Conservation (phyloP, 2,329 filamentous ascomycete species). For the Sarocladium oryzae region DNA sequence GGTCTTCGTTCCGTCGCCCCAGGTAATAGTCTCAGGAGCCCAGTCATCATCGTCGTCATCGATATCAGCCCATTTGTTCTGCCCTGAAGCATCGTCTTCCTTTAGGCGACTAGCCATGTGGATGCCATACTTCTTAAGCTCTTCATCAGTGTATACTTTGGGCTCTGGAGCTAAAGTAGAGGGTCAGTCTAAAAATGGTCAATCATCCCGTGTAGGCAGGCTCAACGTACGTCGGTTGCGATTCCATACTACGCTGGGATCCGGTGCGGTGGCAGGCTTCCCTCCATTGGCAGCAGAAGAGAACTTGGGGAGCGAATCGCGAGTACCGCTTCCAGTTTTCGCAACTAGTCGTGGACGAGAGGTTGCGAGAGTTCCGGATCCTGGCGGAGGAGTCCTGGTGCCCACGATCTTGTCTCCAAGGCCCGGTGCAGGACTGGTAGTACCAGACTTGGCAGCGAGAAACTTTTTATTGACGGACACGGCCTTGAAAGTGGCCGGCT, state of each 20-base stretch:
- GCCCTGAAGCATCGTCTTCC: constrained; percentile 65
- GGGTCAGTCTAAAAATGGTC: not conserved
- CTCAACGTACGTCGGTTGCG: constrained; percentile 68
- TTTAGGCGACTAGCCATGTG: constrained; percentile 75
- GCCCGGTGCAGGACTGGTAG: constrained; percentile 39
- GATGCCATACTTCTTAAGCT: constrained; percentile 80
- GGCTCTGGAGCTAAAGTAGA: constrained; percentile 55
- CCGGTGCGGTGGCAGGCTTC: constrained; percentile 56
- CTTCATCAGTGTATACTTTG: constrained; percentile 80
- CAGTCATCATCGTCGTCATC: constrained; percentile 86
- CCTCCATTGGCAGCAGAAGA: constrained; percentile 45
- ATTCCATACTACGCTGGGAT: constrained; percentile 77
- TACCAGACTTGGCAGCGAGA: constrained; percentile 60
- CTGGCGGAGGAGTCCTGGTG: constrained; percentile 39
- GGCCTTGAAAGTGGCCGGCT: constrained; percentile 73
- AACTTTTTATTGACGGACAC: constrained; percentile 83
- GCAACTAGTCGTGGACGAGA: constrained; percentile 68
- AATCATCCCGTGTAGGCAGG: not conserved
- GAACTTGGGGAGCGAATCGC: constrained; percentile 42
- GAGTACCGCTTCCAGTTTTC: constrained; percentile 59
- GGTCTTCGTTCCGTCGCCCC: constrained; percentile 83
- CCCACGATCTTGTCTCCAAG: constrained; percentile 42
- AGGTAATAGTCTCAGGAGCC: constrained; percentile 78
- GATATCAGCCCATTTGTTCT: constrained; percentile 84
- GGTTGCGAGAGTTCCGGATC: constrained; percentile 40